Evolutionary conservation across 805 yeast species (phyloP), one percentile per base, ranked within the genome.

Genomic region (Cyberlindnera bimundalis): DNA sequence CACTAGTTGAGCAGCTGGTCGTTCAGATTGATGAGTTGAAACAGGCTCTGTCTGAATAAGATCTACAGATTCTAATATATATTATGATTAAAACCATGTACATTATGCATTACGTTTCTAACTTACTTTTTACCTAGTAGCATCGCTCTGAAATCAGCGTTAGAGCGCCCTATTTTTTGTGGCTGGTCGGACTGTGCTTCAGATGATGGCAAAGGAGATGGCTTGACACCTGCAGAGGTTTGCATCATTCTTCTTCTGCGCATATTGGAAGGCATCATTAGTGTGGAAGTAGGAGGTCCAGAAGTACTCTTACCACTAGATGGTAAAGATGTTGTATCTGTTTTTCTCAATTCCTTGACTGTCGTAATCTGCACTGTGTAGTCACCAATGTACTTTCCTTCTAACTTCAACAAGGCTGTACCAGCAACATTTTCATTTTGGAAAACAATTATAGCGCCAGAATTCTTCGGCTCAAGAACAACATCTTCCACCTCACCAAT

Each of bases 21-120:
- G 64, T 64, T 6, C 80, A 76, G 33, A 73, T 83, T 37, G 66
- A 68, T 17, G 77, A 71, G n/a, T 51, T 80, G 47, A 78, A 73
- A 51, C 71, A 70, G 21, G 64, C 71, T 17, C 39, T 45, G 5
- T 32, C 42, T 3, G 45, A 35, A 21, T 42, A 17, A 36, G n/a
- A 19, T 10, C 15, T 11, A 36, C 17, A 14, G 11, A n/a, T 16
- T 13, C 5, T 8, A 11, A 28, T 28, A 14, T 14, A 6, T 8
- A 10, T 11, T 16, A 5, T 17, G 16, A 29, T 17, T 16, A 8
- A 16, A n/a, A 29, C 13, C 32, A 15, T 29, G 21, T 29, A 29
- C 21, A 29, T 29, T 29, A 17, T n/a, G 21, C n/a, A 17, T 17
- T 7, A 18, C 8, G 26, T 5, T n/a, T 3, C 4, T 15, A 5